Evolutionary conservation across 2,329 filamentous ascomycete genomes (phyloP).

Genomic region (Rhynchosporium agropyri): DNA sequence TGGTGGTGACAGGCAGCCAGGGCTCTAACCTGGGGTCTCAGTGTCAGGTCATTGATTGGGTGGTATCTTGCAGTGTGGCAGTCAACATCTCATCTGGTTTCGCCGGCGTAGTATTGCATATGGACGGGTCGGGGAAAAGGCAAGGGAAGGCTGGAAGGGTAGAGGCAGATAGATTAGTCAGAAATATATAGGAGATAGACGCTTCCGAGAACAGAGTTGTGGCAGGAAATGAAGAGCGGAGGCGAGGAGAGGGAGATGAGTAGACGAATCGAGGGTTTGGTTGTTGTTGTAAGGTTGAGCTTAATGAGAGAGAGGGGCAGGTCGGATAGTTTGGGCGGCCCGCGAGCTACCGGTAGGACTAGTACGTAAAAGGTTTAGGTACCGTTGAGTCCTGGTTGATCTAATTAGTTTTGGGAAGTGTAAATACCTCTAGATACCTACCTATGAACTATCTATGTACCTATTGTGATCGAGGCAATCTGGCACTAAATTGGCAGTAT

Average conservation of each 20-base stretch:
- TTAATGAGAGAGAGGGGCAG: not conserved
- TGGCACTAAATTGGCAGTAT: no score
- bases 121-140: no score
- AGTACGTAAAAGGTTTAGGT: no score
- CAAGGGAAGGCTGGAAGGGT: not conserved
- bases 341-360: no score
- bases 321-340: no score
- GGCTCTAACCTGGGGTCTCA: conserved; percentile 1
- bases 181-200: not conserved
- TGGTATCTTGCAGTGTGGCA: not conserved
- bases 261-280: not conserved
- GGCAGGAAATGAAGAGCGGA: not conserved
- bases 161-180: conserved; percentile 2
- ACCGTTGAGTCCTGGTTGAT: no score
- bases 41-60: conserved; percentile 1
- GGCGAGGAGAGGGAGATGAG: not conserved
- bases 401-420: no score
- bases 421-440: no score
- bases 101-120: not conserved
- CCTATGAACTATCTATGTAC: no score
- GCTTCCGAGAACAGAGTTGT: not conserved
- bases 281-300: no score
- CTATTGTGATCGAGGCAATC: no score
- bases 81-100: conserved; percentile 4
- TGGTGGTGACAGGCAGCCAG: not conserved